Conservation (phyloP, 306 rosid species). For the Pyrus bretschneideri region DNA sequence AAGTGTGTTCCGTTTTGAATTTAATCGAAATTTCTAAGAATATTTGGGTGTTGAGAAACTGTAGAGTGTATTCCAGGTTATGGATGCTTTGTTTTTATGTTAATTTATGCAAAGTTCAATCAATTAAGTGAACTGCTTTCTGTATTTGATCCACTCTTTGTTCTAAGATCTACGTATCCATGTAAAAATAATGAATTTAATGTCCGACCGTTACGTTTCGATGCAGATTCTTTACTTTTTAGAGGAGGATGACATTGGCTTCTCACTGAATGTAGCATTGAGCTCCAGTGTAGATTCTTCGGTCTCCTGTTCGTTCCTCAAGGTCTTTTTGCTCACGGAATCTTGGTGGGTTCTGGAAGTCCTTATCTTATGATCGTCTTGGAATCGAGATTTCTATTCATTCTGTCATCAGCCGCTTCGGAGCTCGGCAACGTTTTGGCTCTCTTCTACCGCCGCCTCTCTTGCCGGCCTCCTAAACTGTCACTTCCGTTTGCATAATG, state of each 20-base stretch:
- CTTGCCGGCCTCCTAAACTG: slow-evolving; percentile 25
- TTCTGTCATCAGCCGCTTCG: slow-evolving; percentile 28
- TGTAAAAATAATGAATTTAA: background rate
- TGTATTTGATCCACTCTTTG: background rate
- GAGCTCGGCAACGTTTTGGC: slow-evolving; percentile 41
- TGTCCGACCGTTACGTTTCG: background rate
- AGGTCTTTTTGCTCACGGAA: background rate
- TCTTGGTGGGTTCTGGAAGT: slow-evolving; percentile 7
- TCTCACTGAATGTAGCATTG: slow-evolving; percentile 17
- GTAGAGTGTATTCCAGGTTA: background rate
- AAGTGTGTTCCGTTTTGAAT: background rate
- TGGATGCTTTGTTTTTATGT: background rate
- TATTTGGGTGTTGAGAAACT: background rate
- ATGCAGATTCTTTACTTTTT: slow-evolving; percentile 35
- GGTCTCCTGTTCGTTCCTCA: background rate
- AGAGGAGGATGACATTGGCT: slow-evolving; percentile 27
- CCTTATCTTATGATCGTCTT: slow-evolving; percentile 41
- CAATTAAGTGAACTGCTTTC: background rate
- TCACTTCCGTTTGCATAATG: slow-evolving; percentile 38
- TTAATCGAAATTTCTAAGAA: background rate
- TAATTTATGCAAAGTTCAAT: background rate
- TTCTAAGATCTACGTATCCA: background rate
- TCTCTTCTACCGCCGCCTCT: slow-evolving; percentile 47
- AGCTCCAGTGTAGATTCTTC: background rate
- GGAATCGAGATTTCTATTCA: slow-evolving; percentile 16